Evolutionary conservation across 2,329 filamentous ascomycete genomes (phyloP).

Genomic region (Bisporella sp.): DNA sequence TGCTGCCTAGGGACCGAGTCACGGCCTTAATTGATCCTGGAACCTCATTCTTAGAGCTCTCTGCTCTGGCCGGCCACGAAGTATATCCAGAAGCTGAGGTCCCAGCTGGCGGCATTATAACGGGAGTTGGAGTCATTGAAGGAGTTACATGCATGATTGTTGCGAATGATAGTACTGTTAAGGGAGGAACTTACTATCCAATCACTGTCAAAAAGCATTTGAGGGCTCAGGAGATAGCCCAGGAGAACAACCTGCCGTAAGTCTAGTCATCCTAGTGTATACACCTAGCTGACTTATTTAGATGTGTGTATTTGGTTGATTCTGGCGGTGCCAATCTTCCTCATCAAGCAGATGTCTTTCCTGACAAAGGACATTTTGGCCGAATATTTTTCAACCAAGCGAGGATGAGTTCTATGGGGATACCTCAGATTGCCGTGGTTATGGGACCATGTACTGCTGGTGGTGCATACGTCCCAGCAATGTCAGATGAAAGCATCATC

Average conservation of each 20-base stretch:
- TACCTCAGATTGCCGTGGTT: slow-evolving; percentile 89
- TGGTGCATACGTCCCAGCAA: slow-evolving; percentile 91
- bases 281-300: slow-evolving; percentile 20
- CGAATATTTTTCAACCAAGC: slow-evolving; percentile 99
- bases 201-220: slow-evolving; percentile 98
- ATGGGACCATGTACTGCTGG: slow-evolving; percentile 97
- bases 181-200: slow-evolving; percentile 94
- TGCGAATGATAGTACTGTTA: slow-evolving; percentile 94
- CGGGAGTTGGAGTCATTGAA: slow-evolving; percentile 82
- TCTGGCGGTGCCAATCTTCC: slow-evolving; percentile 93
- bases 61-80: slow-evolving; percentile 78
- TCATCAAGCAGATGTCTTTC: slow-evolving; percentile 93
- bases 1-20: slow-evolving; percentile 86
- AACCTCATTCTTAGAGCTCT: slow-evolving; percentile 88
- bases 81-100: slow-evolving; percentile 84
- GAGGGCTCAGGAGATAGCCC: slow-evolving; percentile 81
- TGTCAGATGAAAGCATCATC: slow-evolving; percentile 97
- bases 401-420: slow-evolving; percentile 79
- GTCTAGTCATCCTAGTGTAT: slow-evolving; percentile 19
- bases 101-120: slow-evolving; percentile 85
- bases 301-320: slow-evolving; percentile 92
- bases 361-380: slow-evolving; percentile 85
- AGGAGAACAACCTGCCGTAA: slow-evolving; percentile 72
- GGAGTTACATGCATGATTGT: slow-evolving; percentile 90
- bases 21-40: slow-evolving; percentile 83